Evolutionary conservation across 2,329 filamentous ascomycete species (phyloP).

Genomic region (Epichloe coenophiala): DNA sequence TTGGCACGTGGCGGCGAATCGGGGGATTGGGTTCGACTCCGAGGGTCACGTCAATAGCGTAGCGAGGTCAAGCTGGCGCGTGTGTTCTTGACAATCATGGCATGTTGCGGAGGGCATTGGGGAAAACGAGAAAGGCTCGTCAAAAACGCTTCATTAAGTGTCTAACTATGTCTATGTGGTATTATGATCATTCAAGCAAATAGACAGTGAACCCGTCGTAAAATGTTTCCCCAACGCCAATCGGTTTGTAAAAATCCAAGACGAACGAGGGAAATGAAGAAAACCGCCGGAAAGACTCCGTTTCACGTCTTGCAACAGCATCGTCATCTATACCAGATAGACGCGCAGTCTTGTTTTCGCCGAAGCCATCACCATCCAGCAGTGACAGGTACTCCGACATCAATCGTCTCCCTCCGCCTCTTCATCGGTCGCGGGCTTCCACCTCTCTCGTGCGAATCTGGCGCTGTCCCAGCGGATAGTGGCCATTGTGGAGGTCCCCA

Average conservation of each 20-base stretch:
- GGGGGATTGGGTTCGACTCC: too few species aligned
- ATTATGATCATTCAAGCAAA: slow-evolving; percentile 5
- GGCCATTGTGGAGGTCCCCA: slow-evolving; percentile 25
- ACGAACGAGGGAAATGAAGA: too few species aligned
- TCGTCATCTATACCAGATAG: not conserved
- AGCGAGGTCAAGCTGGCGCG: too few species aligned
- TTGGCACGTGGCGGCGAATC: too few species aligned
- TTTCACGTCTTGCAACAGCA: not conserved
- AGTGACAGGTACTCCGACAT: slow-evolving; percentile 19
- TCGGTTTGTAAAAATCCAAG: not conserved
- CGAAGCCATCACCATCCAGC: slow-evolving; percentile 16
- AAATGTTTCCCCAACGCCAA: not conserved
- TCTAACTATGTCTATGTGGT: slow-evolving; percentile 6
- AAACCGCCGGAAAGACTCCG: not conserved
- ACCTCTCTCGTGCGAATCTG: slow-evolving; percentile 15
- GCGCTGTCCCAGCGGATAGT: slow-evolving; percentile 15
- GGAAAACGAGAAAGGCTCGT: not conserved
- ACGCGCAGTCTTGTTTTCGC: not conserved
- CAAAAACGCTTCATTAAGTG: not conserved
- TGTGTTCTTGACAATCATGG: too few species aligned
- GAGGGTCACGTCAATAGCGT: too few species aligned
- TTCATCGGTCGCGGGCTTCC: slow-evolving; percentile 24
- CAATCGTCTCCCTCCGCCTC: slow-evolving; percentile 21
- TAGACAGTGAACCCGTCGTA: not conserved
- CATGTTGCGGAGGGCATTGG: too few species aligned